phyloP scores from a whole-genome alignment of 176 grass and related monocot genomes.

The Puya raimondii region DNA sequence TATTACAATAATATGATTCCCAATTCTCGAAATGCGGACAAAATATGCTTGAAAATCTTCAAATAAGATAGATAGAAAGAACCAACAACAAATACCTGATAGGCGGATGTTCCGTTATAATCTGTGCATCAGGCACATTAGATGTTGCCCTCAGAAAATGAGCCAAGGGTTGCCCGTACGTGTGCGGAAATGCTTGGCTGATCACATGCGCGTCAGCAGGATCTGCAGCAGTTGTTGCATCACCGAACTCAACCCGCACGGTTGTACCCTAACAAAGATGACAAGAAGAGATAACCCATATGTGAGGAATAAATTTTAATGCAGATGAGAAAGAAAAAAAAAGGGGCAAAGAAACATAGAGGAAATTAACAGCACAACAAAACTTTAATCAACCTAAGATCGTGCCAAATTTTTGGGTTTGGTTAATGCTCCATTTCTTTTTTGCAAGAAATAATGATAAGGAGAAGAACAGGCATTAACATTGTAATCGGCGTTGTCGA shows the following conservation, averaged over 20 bases:
- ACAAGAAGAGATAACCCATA: background rate
- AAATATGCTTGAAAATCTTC: background rate
- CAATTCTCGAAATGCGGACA: too few species aligned
- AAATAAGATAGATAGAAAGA: background rate
- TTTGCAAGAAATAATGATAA: too few species aligned
- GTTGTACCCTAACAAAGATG: slow-evolving; percentile 29
- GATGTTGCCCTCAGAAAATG: slow-evolving; percentile 39
- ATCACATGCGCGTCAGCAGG: slow-evolving; percentile 28
- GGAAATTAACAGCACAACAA: too few species aligned
- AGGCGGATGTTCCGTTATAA: slow-evolving; percentile 20
- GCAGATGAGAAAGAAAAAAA: background rate
- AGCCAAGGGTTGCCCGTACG: slow-evolving; percentile 48
- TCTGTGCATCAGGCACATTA: slow-evolving; percentile 15
- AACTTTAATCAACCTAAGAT: too few species aligned
- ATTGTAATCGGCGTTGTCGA: too few species aligned
- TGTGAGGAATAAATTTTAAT: background rate
- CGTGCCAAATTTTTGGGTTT: too few species aligned
- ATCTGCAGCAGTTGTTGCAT: slow-evolving; percentile 41
- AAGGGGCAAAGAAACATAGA: too few species aligned
- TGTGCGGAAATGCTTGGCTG: slow-evolving; percentile 36
- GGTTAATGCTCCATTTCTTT: too few species aligned
- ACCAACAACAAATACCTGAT: slow-evolving; percentile 31
- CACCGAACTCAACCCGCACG: slow-evolving; percentile 45
- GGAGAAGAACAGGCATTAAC: too few species aligned
- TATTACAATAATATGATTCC: too few species aligned